phyloP scores from a whole-genome alignment of 164 flowering plant genomes.

The Pachysandra terminalis region DNA sequence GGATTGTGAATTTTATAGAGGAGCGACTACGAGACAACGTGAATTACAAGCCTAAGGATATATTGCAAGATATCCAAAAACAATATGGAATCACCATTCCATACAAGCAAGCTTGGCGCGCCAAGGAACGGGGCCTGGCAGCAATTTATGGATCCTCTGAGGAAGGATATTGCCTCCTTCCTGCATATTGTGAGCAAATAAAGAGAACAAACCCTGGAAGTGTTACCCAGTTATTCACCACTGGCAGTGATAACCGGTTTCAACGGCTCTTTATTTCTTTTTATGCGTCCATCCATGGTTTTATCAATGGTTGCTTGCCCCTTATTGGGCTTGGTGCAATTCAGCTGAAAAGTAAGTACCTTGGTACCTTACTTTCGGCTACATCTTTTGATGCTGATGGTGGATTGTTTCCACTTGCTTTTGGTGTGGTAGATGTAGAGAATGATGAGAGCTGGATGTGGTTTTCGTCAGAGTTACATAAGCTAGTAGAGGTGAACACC shows the following conservation, averaged over 20 bases:
- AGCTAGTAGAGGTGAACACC: conserved; percentile 51
- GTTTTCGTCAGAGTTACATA: conserved; percentile 67
- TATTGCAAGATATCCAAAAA: conserved; percentile 64
- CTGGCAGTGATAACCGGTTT: conserved; percentile 63
- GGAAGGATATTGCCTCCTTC: conserved; percentile 76
- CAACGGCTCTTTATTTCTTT: conserved; percentile 66
- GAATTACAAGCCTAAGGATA: conserved; percentile 89
- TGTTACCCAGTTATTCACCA: conserved; percentile 55
- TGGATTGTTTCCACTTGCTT: conserved; percentile 78
- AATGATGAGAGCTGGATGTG: conserved; percentile 83
- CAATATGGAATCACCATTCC: conserved; percentile 81
- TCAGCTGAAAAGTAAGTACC: conserved; percentile 73
- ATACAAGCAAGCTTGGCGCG: conserved; percentile 95
- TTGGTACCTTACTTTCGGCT: conserved; percentile 71
- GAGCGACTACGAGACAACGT: conserved; percentile 59
- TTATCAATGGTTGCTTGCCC: conserved; percentile 71
- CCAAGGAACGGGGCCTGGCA: conserved; percentile 72
- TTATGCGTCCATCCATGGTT: conserved; percentile 63
- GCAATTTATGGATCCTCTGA: conserved; percentile 83
- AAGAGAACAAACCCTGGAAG: conserved; percentile 71
- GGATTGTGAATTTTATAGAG: conserved; percentile 76
- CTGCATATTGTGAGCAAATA: conserved; percentile 67
- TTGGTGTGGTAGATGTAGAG: conserved; percentile 75
- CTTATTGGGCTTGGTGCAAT: conserved; percentile 59
- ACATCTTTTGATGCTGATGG: conserved; percentile 79